phyloP scores from a whole-genome alignment of 2,329 filamentous ascomycete species.

The Ophidiomyces ophidiicola region DNA sequence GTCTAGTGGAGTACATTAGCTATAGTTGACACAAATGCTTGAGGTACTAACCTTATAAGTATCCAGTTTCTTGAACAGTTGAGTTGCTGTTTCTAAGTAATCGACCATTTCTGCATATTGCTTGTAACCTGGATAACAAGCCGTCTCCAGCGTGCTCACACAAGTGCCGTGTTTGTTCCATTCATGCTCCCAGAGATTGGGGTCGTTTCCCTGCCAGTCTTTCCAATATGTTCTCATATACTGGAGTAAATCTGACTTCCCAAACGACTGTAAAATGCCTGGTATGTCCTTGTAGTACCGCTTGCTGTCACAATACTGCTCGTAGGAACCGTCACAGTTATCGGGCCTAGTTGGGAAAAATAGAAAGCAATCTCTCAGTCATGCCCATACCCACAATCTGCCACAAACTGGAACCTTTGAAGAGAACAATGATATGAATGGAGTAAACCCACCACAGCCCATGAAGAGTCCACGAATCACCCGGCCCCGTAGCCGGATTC shows the following conservation, averaged over 20 bases:
- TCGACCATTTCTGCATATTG: conserved; percentile 47
- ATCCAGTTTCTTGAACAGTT: conserved; percentile 45
- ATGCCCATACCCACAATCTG: not conserved
- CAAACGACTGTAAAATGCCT: conserved; percentile 41
- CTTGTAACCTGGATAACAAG: conserved; percentile 49
- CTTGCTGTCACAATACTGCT: conserved; percentile 43
- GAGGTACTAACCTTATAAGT: conserved; percentile 37
- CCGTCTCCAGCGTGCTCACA: conserved; percentile 53
- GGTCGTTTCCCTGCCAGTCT: conserved; percentile 42
- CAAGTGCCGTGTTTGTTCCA: conserved; percentile 63
- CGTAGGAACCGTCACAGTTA: conserved; percentile 47
- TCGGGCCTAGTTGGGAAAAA: conserved; percentile 29
- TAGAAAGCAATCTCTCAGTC: not conserved
- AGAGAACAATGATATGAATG: not conserved
- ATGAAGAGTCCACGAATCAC: conserved; percentile 47
- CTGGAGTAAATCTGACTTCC: conserved; percentile 38
- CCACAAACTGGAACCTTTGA: not conserved
- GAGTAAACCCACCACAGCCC: conserved; percentile 38
- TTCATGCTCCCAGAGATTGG: conserved; percentile 57
- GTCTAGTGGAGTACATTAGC: conserved; percentile 4
- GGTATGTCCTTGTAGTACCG: conserved; percentile 48
- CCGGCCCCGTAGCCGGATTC: conserved; percentile 41
- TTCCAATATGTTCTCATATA: conserved; percentile 53
- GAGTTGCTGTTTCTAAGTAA: conserved; percentile 45
- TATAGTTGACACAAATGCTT: not conserved